phyloP scores from a whole-genome alignment of 345 rosid species.

The Pugionium dolabratum region DNA sequence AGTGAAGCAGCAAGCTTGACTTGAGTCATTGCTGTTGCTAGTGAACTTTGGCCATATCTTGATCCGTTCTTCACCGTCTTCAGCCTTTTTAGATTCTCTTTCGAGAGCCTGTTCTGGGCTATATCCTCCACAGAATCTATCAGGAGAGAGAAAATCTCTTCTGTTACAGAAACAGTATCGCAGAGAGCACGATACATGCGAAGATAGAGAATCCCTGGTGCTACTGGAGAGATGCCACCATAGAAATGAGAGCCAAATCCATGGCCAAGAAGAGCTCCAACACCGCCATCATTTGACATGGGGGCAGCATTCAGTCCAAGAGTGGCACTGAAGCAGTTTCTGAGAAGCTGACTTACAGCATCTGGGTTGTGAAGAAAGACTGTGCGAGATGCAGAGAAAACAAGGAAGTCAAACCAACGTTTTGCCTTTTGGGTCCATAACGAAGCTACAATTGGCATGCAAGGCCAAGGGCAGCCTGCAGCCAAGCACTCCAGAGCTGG shows the following conservation, averaged over 20 bases:
- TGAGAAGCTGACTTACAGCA: constrained; percentile 85
- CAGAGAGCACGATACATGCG: constrained; percentile 76
- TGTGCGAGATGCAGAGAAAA: constrained; percentile 93
- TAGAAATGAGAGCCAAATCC: constrained; percentile 88
- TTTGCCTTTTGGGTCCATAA: constrained; percentile 96
- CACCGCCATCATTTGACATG: constrained; percentile 67
- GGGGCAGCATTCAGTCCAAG: constrained; percentile 65
- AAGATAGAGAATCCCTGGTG: constrained; percentile 89
- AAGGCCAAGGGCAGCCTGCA: constrained; percentile 98
- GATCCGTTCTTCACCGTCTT: constrained; percentile 61
- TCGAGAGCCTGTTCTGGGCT: constrained; percentile 54
- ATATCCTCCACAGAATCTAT: constrained; percentile 80
- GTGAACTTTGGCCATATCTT: constrained; percentile 73
- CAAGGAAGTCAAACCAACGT: constrained; percentile 94
- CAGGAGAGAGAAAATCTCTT: constrained; percentile 73
- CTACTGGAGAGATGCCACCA: constrained; percentile 87
- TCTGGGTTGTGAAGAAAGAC: constrained; percentile 87
- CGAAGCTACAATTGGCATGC: constrained; percentile 92
- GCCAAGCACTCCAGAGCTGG: constrained; percentile 89
- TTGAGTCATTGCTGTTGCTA: constrained; percentile 70
- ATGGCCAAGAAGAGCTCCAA: constrained; percentile 96
- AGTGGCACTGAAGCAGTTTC: constrained; percentile 82
- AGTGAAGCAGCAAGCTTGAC: constrained; percentile 91
- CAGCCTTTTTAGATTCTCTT: constrained; percentile 55
- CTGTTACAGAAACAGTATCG: constrained; percentile 68